Evolutionary conservation across 495 filamentous ascomycete species (phyloP), one percentile per base, ranked within the genome.

Genomic region (Penicillium ucsense): DNA sequence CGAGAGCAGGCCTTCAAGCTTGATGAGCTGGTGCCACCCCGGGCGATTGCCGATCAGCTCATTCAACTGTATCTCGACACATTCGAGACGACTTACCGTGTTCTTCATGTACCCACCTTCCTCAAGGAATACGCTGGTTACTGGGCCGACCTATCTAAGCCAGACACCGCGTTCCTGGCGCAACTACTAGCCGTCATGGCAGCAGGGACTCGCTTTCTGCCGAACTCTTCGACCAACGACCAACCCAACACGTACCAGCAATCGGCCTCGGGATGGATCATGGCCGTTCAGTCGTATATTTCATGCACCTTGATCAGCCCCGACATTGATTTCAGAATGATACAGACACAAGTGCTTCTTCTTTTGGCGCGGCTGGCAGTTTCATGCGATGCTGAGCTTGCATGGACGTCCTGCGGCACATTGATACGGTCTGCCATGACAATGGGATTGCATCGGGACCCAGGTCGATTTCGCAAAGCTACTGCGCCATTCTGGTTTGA

Each of bases 391-490:
- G 74, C 66, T 3, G 77, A 83, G 48, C 56, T 80, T 4, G 70
- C 74, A 0, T 82, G 79, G 79, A 67, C 74, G 5, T 72, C 74
- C 1, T 68, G 66, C 27, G 79, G 80, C 0, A 74, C 76, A 0
- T 57, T 84, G 1, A 57, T 80, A 27, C 70, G 73, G n/a, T 70
- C 59, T 27, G 77, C 78, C 6, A 80, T 80, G 67, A 70, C 70
- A 9, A 77, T 82, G 59, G 77, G 78, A 3, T 48, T 83, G 10
- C 78, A 85, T 51, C 75, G 76, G 4, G 77, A 81, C 51, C 81
- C 81, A 0, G 65, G 65, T 12, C 62, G 74, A 34, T 74, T 80
- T 40, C 67, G 64, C 2, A 58, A 58, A 31, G 74, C 71, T 1
- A 35, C 70, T 2, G 36, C 62, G 0, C 59, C 59, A 4, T 65